Evolutionary conservation across 192 early-diverging fungal species (phyloP).

Genomic region (Geosiphon pyriformis): DNA sequence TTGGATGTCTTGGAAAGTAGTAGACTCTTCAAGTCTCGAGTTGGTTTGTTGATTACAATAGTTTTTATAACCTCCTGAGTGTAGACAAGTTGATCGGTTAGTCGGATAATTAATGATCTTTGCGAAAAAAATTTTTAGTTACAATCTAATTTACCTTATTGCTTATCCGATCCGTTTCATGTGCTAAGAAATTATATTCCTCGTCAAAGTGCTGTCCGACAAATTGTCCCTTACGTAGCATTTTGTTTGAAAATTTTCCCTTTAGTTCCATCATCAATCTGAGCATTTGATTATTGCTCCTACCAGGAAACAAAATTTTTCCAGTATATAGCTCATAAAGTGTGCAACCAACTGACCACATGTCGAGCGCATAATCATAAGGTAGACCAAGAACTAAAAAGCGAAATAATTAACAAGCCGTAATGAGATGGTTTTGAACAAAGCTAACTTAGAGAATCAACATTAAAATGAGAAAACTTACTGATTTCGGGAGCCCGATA

Average conservation of each 20-base stretch:
- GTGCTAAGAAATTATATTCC: conserved; percentile 56
- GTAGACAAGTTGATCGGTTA: background rate
- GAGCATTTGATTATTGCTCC: conserved; percentile 96
- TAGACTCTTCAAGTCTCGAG: conserved; percentile 63
- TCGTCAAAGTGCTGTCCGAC: conserved; percentile 85
- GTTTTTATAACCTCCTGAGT: conserved; percentile 62
- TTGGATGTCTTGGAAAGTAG: conserved; percentile 53
- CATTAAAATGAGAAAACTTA: conserved; percentile 35
- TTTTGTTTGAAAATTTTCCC: conserved; percentile 78
- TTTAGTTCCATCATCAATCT: conserved; percentile 89
- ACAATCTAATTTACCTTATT: conserved; percentile 35
- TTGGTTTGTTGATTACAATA: conserved; percentile 60
- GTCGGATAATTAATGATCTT: conserved; percentile 5
- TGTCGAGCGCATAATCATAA: conserved; percentile 84
- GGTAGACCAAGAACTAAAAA: conserved; percentile 73
- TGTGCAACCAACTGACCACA: conserved; percentile 94
- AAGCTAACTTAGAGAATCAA: no score
- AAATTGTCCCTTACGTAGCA: conserved; percentile 82
- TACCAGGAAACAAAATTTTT: conserved; percentile 89
- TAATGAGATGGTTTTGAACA: no score
- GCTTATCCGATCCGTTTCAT: conserved; percentile 58
- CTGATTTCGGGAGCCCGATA: conserved; percentile 97
- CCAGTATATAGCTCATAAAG: conserved; percentile 95
- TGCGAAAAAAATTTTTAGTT: background rate
- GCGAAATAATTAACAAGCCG: background rate